phyloP scores from a whole-genome alignment of 1,284 basidiomycete species.

The Malassezia japonica region DNA sequence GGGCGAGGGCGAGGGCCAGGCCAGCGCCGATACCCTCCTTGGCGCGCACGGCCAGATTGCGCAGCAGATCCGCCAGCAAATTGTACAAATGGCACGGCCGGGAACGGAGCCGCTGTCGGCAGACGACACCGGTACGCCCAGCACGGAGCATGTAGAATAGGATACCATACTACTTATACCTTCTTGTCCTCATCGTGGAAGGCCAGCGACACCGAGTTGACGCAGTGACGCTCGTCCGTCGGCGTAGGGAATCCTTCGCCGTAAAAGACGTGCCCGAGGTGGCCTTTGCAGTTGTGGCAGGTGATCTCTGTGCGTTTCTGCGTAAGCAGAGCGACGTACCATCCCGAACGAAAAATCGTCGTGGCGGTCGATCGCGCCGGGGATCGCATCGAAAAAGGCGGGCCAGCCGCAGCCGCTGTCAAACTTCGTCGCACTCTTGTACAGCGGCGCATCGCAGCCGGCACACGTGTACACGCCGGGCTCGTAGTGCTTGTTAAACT shows the following conservation, averaged over 20 bases:
- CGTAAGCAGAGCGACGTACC: slow-evolving; percentile 20
- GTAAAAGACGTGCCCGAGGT: slow-evolving; percentile 84
- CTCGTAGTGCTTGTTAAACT: slow-evolving; percentile 62
- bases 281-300: slow-evolving; percentile 68
- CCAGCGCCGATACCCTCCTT: too few relatives aligned
- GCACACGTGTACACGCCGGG: slow-evolving; percentile 60
- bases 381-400: slow-evolving; percentile 89
- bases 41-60: slow-evolving; percentile 1
- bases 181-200: slow-evolving; percentile 57
- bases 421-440: slow-evolving; percentile 73
- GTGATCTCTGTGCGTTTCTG: slow-evolving; percentile 61
- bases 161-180: slow-evolving; percentile 15
- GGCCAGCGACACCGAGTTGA: slow-evolving; percentile 76
- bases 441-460: slow-evolving; percentile 48
- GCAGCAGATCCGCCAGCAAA: slow-evolving; percentile 3
- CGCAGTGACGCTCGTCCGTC: slow-evolving; percentile 61
- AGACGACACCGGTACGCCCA: too few relatives aligned
- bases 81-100: neutral
- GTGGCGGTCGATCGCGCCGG: slow-evolving; percentile 67
- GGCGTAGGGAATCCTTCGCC: slow-evolving; percentile 60
- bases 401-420: slow-evolving; percentile 91
- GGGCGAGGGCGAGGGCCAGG: neutral
- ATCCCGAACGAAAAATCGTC: slow-evolving; percentile 51
- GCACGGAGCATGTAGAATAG: neutral
- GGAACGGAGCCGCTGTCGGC: too few relatives aligned